Conservation (phyloP, 441 rosid species). For the Hura crepitans region DNA sequence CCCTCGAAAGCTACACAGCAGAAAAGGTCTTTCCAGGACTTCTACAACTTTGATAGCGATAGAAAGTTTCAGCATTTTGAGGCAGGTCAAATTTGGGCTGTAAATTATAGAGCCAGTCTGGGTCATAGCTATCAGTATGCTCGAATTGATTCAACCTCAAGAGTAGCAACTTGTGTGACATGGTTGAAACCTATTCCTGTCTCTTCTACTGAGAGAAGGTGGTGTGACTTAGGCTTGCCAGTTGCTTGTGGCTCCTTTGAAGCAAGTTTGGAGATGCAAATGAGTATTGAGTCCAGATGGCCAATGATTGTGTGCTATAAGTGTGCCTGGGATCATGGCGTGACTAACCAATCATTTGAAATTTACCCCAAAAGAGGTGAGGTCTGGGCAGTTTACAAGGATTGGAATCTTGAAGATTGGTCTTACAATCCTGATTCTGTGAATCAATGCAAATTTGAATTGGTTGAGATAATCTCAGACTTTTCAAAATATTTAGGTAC, state of each 20-base stretch:
- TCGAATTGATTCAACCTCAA: slow-evolving; percentile 18
- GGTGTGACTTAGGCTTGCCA: slow-evolving; percentile 29
- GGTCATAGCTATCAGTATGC: slow-evolving; percentile 26
- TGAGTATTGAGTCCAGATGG: slow-evolving; percentile 24
- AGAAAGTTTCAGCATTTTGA: slow-evolving; percentile 19
- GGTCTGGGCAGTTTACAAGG: slow-evolving; percentile 32
- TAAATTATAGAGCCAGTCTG: slow-evolving; percentile 12
- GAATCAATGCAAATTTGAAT: slow-evolving; percentile 22
- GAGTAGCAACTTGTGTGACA: slow-evolving; percentile 20
- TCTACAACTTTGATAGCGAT: slow-evolving; percentile 24
- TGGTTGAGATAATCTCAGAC: slow-evolving; percentile 25
- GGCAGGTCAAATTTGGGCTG: slow-evolving; percentile 28
- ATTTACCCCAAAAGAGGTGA: slow-evolving; percentile 31
- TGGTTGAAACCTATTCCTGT: slow-evolving; percentile 33
- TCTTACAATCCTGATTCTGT: slow-evolving; percentile 20
- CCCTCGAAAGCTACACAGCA: background rate
- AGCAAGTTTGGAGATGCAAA: slow-evolving; percentile 22
- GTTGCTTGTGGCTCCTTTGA: slow-evolving; percentile 32
- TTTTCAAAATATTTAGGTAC: slow-evolving; percentile 28
- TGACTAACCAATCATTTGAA: slow-evolving; percentile 17
- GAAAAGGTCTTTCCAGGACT: slow-evolving; percentile 19
- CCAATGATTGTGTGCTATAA: slow-evolving; percentile 18
- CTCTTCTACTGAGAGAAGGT: slow-evolving; percentile 23
- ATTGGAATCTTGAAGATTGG: slow-evolving; percentile 30
- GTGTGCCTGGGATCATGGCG: slow-evolving; percentile 24